A percentile compares a stretch with the other conserved stretches of the same genome.
Evolutionary conservation across 177 flowering plant genomes (phyloP).

Genomic region (Vitis hybrid): DNA sequence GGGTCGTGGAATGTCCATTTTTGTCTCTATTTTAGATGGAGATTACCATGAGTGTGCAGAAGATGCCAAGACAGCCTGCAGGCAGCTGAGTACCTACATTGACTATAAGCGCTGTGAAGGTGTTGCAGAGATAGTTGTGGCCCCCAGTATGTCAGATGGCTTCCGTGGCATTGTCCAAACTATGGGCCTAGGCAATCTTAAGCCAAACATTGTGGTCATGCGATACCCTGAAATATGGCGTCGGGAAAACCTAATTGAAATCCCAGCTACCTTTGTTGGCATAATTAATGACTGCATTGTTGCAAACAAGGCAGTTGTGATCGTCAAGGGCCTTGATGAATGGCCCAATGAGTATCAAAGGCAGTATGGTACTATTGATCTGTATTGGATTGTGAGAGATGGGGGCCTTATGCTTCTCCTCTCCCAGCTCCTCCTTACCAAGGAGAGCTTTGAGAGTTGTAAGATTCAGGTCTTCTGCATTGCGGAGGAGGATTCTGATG

Average conservation of each 20-base stretch:
- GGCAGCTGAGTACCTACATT: constrained; percentile 74
- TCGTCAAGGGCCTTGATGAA: constrained; percentile 93
- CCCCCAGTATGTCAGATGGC: constrained; percentile 89
- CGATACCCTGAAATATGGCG: constrained; percentile 98
- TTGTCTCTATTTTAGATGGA: constrained; percentile 86
- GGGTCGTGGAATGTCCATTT: constrained; percentile 97
- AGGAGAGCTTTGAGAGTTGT: constrained; percentile 91
- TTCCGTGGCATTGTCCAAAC: constrained; percentile 95
- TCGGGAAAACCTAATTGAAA: constrained; percentile 77
- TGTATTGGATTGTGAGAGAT: constrained; percentile 96
- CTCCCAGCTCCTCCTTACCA: constrained; percentile 89
- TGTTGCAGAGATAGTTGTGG: constrained; percentile 94
- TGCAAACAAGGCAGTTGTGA: constrained; percentile 95
- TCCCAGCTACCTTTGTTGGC: constrained; percentile 86
- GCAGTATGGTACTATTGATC: constrained; percentile 88
- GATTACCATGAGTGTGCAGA: constrained; percentile 86
- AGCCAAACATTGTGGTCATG: constrained; percentile 96
- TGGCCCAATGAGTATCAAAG: constrained; percentile 96
- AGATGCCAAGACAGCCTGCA: constrained; percentile 81
- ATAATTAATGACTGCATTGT: constrained; percentile 91
- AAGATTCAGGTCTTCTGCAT: constrained; percentile 97
- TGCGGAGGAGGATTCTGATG: constrained; percentile 91
- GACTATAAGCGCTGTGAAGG: constrained; percentile 96
- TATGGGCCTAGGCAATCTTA: constrained; percentile 96
- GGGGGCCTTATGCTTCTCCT: constrained; percentile 98